phyloP scores from a whole-genome alignment of 345 rosid genomes.

The Gynandropsis gynandra region DNA sequence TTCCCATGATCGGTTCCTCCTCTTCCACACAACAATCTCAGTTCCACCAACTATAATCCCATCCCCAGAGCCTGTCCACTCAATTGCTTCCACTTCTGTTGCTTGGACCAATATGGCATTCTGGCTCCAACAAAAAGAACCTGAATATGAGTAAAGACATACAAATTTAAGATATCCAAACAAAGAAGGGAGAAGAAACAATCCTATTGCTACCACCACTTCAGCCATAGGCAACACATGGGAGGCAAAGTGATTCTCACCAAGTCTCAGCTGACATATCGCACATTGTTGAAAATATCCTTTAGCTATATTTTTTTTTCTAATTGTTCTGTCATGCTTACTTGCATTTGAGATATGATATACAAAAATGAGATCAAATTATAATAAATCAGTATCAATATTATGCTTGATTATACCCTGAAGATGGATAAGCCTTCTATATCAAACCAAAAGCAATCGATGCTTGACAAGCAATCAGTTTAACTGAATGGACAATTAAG shows the following conservation, averaged over 20 bases:
- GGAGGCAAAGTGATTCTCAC: too few relatives aligned
- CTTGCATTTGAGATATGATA: too few relatives aligned
- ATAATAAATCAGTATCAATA: background rate
- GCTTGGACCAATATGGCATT: conserved; percentile 65
- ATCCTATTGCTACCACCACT: conserved; percentile 12
- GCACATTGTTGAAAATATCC: too few relatives aligned
- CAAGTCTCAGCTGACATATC: too few relatives aligned
- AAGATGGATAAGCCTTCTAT: background rate
- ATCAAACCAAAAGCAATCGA: background rate
- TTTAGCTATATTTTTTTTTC: too few relatives aligned
- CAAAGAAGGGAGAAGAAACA: conserved; percentile 8
- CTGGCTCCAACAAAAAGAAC: conserved; percentile 99
- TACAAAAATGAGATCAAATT: too few relatives aligned
- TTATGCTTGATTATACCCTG: background rate
- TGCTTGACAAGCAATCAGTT: too few relatives aligned
- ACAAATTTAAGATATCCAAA: conserved; percentile 34
- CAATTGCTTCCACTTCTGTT: conserved; percentile 64
- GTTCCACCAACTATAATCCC: conserved; percentile 74
- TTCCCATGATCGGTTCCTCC: conserved; percentile 67
- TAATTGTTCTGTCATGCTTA: too few relatives aligned
- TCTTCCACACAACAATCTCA: conserved; percentile 74
- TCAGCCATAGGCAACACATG: too few relatives aligned
- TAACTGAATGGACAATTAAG: too few relatives aligned
- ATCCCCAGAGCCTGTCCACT: conserved; percentile 85
- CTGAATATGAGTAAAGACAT: conserved; percentile 64